phyloP scores from a whole-genome alignment of 2,329 filamentous ascomycete genomes.

The Penicillium sp. region DNA sequence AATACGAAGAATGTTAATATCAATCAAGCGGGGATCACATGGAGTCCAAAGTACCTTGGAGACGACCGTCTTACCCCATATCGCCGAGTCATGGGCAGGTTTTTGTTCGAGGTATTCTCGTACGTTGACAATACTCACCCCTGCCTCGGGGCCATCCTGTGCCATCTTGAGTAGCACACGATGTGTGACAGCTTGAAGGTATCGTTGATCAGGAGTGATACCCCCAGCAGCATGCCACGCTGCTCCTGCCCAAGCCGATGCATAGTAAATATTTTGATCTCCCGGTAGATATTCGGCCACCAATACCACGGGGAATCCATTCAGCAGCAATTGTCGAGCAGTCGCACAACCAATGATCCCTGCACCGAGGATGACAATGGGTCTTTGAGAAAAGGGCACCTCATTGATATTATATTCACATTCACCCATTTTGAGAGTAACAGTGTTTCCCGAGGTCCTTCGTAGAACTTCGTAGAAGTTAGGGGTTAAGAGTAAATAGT shows the following conservation, averaged over 20 bases:
- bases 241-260: conserved; percentile 41
- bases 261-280: conserved; percentile 37
- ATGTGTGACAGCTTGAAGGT: conserved; percentile 37
- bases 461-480: too few species aligned
- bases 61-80: conserved; percentile 37
- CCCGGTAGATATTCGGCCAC: conserved; percentile 40
- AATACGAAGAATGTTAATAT: background rate
- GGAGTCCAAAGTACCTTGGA: conserved; percentile 27
- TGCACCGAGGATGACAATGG: conserved; percentile 38
- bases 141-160: conserved; percentile 30
- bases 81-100: conserved; percentile 32
- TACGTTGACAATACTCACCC: conserved; percentile 35
- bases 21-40: background rate
- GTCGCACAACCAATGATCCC: conserved; percentile 42
- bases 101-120: conserved; percentile 36
- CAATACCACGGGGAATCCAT: conserved; percentile 35
- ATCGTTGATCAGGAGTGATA: conserved; percentile 34
- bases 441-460: background rate
- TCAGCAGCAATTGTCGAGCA: conserved; percentile 34
- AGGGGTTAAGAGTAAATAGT: background rate
- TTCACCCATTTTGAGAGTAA: conserved; percentile 19
- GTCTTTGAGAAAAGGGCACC: conserved; percentile 34
- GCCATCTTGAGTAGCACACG: conserved; percentile 37
- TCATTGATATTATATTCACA: conserved; percentile 21
- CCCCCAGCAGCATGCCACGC: conserved; percentile 41